Base-by-base conservation (phyloP, 2,329 filamentous ascomycete species). In the Lachnellula subtilissima region DNA sequence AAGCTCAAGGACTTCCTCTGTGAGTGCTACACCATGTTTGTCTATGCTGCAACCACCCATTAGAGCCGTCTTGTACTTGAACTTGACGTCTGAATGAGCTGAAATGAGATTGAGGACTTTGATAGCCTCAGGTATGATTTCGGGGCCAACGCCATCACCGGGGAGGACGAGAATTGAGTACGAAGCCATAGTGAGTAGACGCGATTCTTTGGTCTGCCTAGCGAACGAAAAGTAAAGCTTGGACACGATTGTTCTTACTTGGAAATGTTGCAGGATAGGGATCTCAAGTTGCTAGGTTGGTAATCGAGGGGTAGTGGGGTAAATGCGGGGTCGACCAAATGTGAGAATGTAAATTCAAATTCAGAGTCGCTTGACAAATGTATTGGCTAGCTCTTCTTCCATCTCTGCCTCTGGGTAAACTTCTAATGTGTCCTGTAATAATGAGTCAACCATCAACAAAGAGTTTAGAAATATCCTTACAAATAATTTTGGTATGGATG, bases 1-100 rank as follows among this genome's bases (percentile, higher is more conserved):
- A 37, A 89, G 89, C 8, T 76, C 75, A 64, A 97, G 85, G 58
- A 91, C 89, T 65, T 88, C 85, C 65, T 93, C 89, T 52, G 91
- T 94, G 57, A 97, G 77, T 25, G 92, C 84, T 17, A 75, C 80
- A 66, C 89, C 88, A 69, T 84, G 83, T 23, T 83, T 84, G 68
- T 96, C 85, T 73, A 97, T 96, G 39, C 91, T 96, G 71, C 85
- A 87, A 35, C 55, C 54, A 4, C 59, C 59, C 9, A 57, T 47
- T 2, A 57, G 23, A 4, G 36, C 37, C 36, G 23, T 19, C 2
- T 15, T 17, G 36, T 54, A 19, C 8, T 54, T 52, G 22, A 57
- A 57, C 17, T 47, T 51, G 14, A 53, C 42, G 22, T 45, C 37
- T 42, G 37, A 40, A 9, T 17, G 36, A 1, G 4, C 50, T 23